Conservation (phyloP, 2,329 filamentous ascomycete species). For the Fusarium udum region DNA sequence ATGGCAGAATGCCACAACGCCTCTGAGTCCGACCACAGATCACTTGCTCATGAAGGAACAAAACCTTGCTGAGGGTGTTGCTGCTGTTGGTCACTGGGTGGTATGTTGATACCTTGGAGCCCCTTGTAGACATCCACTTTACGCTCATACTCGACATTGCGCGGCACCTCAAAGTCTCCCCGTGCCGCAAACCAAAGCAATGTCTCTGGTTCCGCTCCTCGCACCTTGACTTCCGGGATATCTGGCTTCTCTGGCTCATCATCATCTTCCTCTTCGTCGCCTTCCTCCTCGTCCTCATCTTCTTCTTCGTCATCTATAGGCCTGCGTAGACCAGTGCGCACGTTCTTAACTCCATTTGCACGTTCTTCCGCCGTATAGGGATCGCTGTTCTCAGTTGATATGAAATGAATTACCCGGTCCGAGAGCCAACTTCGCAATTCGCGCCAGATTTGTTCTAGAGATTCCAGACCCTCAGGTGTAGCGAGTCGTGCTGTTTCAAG, state of each 20-base stretch:
- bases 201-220: slow-evolving; percentile 57
- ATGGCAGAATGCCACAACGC: not conserved
- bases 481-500: slow-evolving; percentile 56
- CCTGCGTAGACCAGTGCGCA: slow-evolving; percentile 75
- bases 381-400: slow-evolving; percentile 60
- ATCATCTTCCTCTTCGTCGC: slow-evolving; percentile 16
- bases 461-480: slow-evolving; percentile 55
- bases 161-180: slow-evolving; percentile 57
- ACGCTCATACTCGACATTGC: slow-evolving; percentile 55
- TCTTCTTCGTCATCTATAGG: slow-evolving; percentile 64
- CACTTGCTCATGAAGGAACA: slow-evolving; percentile 13
- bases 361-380: slow-evolving; percentile 78
- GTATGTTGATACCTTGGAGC: slow-evolving; percentile 49
- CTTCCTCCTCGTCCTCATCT: slow-evolving; percentile 61
- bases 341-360: slow-evolving; percentile 71
- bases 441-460: slow-evolving; percentile 66
- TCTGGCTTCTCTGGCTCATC: slow-evolving; percentile 5
- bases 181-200: slow-evolving; percentile 57
- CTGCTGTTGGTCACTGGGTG: slow-evolving; percentile 31
- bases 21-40: not conserved
- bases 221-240: slow-evolving; percentile 43
- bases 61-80: slow-evolving; percentile 20
- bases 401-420: slow-evolving; percentile 53
- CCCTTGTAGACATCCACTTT: slow-evolving; percentile 48
- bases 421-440: slow-evolving; percentile 55